Base-by-base conservation (phyloP, 306 rosid genomes). In the Senna siamea region DNA sequence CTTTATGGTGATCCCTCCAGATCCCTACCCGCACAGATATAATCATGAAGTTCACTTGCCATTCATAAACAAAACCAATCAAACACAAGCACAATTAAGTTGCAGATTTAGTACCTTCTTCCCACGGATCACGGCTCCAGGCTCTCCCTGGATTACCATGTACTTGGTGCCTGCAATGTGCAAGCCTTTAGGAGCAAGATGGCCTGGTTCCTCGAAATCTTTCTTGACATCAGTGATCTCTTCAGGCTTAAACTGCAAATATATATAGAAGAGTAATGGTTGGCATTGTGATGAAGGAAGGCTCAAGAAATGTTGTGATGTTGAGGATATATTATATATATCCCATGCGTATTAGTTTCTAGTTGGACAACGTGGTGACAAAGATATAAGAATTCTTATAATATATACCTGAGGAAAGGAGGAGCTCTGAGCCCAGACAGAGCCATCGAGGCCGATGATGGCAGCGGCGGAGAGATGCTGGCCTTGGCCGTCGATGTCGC, bases 91-190 rank as follows among this genome's bases (percentile, higher is more conserved):
- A n/a, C n/a, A n/a, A n/a, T n/a, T n/a, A n/a, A n/a, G n/a, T n/a
- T n/a, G n/a, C n/a, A n/a, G n/a, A n/a, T n/a, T 7, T 11, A 8
- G 68, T 65, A 93, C 98, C 96, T 93, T 93, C 77, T 93, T 93
- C 7, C 96, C 97, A 7, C 98, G 98, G 60, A 93, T 93, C 72
- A 93, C 97, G 61, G 96, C 97, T 50, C 98, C 97, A 2, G 96
- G 20, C 83, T 93, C 98, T 66, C 98, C 98, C 60, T 91, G 97
- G 50, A 93, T 93, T 13, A 93, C 98, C 98, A 93, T 93, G 76
- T 93, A 93, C 76, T 93, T 93, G 18, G 79, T 26, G 55, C 96
- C 97, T 0, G 70, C 91, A 74, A 93, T 74, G 86, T 83, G 82
- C 84, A 93, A 82, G 19, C 98, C 98, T 5, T 92, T 93, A 6